These are phyloP conservation scores for Alopecurus myosuroides DNA, from an alignment of 176 grass and related monocot genomes.

Conservation along the genomic window DNA sequence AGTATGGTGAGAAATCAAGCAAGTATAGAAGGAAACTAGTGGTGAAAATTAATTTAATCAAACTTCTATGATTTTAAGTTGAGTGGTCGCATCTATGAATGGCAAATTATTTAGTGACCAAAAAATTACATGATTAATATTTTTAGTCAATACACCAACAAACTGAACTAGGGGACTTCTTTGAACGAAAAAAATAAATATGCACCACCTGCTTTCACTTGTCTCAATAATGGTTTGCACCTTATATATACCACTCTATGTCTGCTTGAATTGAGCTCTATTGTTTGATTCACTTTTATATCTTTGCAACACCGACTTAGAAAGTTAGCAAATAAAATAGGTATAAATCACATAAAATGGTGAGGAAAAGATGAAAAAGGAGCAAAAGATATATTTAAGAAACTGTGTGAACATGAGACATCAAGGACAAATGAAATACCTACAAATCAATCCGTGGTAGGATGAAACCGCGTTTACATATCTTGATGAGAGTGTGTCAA, in stretches of 20 bases:
- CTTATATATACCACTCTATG: neutral
- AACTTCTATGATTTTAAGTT: neutral
- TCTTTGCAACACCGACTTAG: neutral
- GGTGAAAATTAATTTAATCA: neutral
- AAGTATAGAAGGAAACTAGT: neutral
- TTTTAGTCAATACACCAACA: neutral
- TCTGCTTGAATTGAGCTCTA: neutral
- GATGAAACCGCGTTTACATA: neutral
- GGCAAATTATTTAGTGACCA: neutral
- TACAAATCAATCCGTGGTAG: neutral
- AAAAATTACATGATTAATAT: neutral
- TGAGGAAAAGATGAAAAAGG: neutral
- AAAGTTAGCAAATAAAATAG: neutral
- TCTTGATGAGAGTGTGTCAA: neutral
- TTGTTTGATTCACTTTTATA: neutral
- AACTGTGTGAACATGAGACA: neutral
- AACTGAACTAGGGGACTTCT: neutral
- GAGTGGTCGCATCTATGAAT: neutral
- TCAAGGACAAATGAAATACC: neutral
- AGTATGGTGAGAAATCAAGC: no score
- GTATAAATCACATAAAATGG: neutral
- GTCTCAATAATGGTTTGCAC: neutral
- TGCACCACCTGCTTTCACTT: neutral
- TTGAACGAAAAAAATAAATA: neutral
- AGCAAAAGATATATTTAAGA: neutral